These are phyloP conservation scores for Kwoniella sp. DNA, from an alignment of 768 basidiomycete species.

Conservation along the genomic window DNA sequence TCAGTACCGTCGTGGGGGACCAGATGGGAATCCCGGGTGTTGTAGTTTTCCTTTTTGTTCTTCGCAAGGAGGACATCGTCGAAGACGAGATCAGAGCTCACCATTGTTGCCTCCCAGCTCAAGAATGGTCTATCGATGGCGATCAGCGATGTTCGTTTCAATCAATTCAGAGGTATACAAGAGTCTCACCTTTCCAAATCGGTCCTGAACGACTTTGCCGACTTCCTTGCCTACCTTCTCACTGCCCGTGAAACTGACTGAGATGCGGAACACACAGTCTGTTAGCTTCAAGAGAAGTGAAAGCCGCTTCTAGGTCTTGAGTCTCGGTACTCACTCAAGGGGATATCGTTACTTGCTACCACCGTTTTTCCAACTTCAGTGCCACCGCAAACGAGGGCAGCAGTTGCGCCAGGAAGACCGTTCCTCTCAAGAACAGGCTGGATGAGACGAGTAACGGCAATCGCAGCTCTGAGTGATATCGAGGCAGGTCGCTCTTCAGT, in stretches of 20 bases:
- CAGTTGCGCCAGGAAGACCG: slow-evolving; percentile 78
- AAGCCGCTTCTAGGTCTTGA: neutral
- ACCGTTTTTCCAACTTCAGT: slow-evolving; percentile 77
- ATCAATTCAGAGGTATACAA: too few species aligned
- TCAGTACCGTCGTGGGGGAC: slow-evolving; percentile 19
- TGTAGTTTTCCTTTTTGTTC: slow-evolving; percentile 11
- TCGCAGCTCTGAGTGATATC: slow-evolving; percentile 58
- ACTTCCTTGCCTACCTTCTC: slow-evolving; percentile 83
- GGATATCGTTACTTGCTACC: slow-evolving; percentile 71
- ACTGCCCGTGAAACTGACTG: slow-evolving; percentile 94
- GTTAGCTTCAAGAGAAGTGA: too few species aligned
- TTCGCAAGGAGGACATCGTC: neutral
- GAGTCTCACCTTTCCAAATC: slow-evolving; percentile 81
- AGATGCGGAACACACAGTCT: neutral
- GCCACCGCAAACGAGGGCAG: slow-evolving; percentile 78
- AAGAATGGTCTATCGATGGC: slow-evolving; percentile 60
- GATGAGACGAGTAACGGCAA: slow-evolving; percentile 85
- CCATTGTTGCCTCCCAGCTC: slow-evolving; percentile 97
- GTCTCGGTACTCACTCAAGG: slow-evolving; percentile 64
- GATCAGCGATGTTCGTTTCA: too few species aligned
- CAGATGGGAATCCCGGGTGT: slow-evolving; percentile 21
- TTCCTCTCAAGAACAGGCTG: slow-evolving; percentile 78
- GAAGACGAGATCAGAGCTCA: slow-evolving; percentile 51
- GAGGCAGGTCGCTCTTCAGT: slow-evolving; percentile 58
- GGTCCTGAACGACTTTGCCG: slow-evolving; percentile 79